These are phyloP conservation scores for Emmonsiellopsis sp. DNA, from an alignment of 2,329 filamentous ascomycete genomes.

Conservation along the genomic window DNA sequence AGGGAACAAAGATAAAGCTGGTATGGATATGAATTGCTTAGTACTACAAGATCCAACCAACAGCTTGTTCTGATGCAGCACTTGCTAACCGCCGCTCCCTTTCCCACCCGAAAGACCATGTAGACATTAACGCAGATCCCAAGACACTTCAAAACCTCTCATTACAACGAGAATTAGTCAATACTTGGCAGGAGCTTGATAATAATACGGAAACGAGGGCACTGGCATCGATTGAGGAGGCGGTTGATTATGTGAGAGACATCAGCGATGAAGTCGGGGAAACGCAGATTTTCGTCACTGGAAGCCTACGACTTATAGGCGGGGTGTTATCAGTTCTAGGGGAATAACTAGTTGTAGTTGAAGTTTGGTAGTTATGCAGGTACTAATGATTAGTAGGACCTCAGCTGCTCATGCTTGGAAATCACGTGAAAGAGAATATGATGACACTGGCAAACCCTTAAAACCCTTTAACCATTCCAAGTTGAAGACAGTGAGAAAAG, in stretches of 20 bases:
- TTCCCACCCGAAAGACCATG: background rate
- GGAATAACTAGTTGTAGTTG: no score
- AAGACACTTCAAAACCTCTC: background rate
- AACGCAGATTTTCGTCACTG: conserved; percentile 41
- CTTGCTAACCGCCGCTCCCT: background rate
- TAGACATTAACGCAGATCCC: background rate
- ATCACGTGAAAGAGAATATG: no score
- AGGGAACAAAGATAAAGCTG: background rate
- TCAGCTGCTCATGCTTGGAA: no score
- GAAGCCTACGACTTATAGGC: conserved; percentile 56
- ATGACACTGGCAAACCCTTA: no score
- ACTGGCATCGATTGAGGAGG: conserved; percentile 10
- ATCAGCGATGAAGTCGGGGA: conserved; percentile 4
- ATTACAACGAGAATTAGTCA: conserved; percentile 5
- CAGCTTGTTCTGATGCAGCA: background rate
- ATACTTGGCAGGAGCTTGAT: conserved; percentile 11
- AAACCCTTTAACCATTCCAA: no score
- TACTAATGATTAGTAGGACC: no score
- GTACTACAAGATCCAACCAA: background rate
- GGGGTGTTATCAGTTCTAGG: conserved; percentile 43
- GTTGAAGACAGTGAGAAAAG: no score
- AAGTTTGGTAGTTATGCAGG: no score
- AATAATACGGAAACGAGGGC: conserved; percentile 4
- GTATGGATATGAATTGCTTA: background rate
- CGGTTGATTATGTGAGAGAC: conserved; percentile 9